phyloP scores from a whole-genome alignment of 1,139 yeast genomes.

The Saccharomyces hybrid region DNA sequence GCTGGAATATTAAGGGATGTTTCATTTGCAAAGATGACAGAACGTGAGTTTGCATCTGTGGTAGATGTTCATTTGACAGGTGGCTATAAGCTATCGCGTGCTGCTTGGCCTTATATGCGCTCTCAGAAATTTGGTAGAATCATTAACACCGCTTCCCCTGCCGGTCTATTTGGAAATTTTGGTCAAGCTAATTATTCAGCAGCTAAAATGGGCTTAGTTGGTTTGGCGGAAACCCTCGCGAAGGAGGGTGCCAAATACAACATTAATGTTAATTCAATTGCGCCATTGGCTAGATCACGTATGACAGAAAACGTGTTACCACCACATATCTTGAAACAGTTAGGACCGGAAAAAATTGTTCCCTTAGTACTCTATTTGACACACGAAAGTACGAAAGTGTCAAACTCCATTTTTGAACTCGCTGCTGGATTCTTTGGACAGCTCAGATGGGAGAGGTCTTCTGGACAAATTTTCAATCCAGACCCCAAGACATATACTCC shows the following conservation, averaged over 20 bases:
- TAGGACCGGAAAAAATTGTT: constrained; percentile 83
- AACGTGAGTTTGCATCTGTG: constrained; percentile 70
- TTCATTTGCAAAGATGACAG: constrained; percentile 70
- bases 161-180: constrained; percentile 93
- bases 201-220: constrained; percentile 84
- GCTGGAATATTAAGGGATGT: constrained; percentile 82
- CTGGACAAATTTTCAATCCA: constrained; percentile 80
- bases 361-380: constrained; percentile 81
- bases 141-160: constrained; percentile 90
- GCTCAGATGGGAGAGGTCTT: constrained; percentile 90
- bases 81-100: constrained; percentile 75
- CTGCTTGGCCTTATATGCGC: constrained; percentile 90
- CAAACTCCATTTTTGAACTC: constrained; percentile 79
- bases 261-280: constrained; percentile 79
- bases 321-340: constrained; percentile 68
- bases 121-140: constrained; percentile 83
- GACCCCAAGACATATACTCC: constrained; percentile 66
- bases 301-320: constrained; percentile 93
- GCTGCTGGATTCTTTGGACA: constrained; percentile 94
- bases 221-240: constrained; percentile 89
- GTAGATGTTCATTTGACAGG: constrained; percentile 86
- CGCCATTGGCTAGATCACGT: constrained; percentile 91
- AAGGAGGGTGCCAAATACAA: constrained; percentile 87
- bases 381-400: constrained; percentile 50
- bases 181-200: constrained; percentile 97